These are phyloP conservation scores for Lactifluus piperatus DNA, from an alignment of 768 basidiomycete species.

Conservation along the genomic window DNA sequence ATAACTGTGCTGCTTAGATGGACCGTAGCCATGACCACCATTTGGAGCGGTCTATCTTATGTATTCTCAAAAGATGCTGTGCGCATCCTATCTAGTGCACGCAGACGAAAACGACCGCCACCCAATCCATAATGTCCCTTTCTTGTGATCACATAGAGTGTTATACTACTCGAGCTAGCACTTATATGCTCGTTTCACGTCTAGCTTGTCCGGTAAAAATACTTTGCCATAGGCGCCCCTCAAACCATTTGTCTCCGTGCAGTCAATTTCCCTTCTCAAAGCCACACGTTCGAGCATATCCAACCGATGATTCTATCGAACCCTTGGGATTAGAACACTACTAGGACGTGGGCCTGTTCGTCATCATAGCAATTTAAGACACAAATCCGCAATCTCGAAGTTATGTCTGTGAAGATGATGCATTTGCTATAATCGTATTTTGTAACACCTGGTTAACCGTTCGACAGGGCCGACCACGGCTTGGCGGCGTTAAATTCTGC, in stretches of 20 bases:
- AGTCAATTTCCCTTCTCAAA: neutral
- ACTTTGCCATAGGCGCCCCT: neutral
- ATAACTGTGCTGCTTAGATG: constrained; percentile 39
- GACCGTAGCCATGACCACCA: constrained; percentile 82
- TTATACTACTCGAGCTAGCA: neutral
- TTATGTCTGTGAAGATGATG: too few species aligned
- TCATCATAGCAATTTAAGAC: neutral
- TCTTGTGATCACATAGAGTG: neutral
- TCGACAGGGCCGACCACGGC: too few species aligned
- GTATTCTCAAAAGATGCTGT: constrained; percentile 69
- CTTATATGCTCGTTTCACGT: neutral
- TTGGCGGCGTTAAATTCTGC: too few species aligned
- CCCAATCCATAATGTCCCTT: neutral
- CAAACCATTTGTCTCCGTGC: neutral
- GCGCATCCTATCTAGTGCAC: constrained; percentile 33
- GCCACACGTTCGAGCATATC: neutral
- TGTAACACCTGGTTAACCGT: too few species aligned
- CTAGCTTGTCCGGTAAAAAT: neutral
- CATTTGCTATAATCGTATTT: neutral
- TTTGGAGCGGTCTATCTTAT: constrained; percentile 87
- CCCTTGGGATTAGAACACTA: too few species aligned
- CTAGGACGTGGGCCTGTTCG: too few species aligned
- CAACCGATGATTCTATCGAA: neutral
- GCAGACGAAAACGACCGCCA: neutral
- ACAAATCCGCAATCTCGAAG: neutral